Evolutionary conservation across 1,139 yeast genomes (phyloP), one percentile per base, ranked within the genome.

Genomic region (Ashbya aceris): DNA sequence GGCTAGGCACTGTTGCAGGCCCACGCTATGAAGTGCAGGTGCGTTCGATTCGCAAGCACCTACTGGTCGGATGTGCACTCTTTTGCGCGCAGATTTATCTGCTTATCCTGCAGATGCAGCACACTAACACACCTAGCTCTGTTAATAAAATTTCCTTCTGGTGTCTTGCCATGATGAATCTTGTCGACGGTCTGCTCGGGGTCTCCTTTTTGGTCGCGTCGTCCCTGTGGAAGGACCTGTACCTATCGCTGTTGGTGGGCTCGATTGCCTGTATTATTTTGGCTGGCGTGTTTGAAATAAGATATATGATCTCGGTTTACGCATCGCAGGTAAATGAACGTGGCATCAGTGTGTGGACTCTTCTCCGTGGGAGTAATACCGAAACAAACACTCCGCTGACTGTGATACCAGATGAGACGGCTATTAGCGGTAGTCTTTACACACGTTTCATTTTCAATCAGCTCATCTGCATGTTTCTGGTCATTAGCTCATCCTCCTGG

Each of bases 51-150:
- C 70, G 75, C 47, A 58, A 57, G n/a, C 67, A 73, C 12, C 62
- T 81, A 14, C 50, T 74, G 1, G 65, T 70, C n/a, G 69, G 76
- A 3, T 68, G 77, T 5, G 44, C 67, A 0, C 53, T 86, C 29
- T 53, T 76, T 20, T 59, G 75, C 3, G 43, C 59, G 0, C 82
- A 79, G 50, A 69, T 76, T 1, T 61, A 71, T 42, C 52, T 77
- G 8, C 58, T 76, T 10, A 68, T 77, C 42, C 68, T 76, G 40
- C 96, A 87, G 60, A 80, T 83, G 77, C 74, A 77, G 44, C 66
- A 68, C 29, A 74, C 85, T 1, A 76, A 73, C 50, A 84, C 96
- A 0, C 96, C 95, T 0, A 86, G 95, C 0, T 79, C 83, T 8
- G 71, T 84, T 35, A 76, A 81, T 33, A 69, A 84, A 46, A 72